Evolutionary conservation across 208 protist genomes (phyloP).

Genomic region (Trypanosoma theileri): DNA sequence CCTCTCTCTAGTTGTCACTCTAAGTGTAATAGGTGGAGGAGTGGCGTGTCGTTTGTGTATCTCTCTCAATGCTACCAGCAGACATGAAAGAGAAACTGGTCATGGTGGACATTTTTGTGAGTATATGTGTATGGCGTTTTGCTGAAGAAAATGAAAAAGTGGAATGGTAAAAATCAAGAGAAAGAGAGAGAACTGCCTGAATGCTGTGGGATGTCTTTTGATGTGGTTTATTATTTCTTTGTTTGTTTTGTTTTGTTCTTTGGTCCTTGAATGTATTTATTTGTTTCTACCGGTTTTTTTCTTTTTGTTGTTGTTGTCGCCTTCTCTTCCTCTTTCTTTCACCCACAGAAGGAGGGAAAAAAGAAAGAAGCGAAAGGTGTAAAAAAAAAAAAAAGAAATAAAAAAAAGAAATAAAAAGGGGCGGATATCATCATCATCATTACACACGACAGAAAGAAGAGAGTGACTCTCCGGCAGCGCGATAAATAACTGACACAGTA

Average conservation of each 20-base stretch:
- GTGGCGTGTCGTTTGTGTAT: too few relatives aligned
- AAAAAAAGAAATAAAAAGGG: slow-evolving; percentile 2
- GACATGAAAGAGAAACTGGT: neutral
- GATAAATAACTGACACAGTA: neutral
- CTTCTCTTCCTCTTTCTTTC: slow-evolving; percentile 10
- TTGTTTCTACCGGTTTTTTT: neutral
- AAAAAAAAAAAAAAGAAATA: slow-evolving; percentile 4
- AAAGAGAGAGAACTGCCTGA: too few relatives aligned
- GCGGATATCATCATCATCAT: too few relatives aligned
- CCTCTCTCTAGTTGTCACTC: slow-evolving; percentile 6
- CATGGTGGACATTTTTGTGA: neutral
- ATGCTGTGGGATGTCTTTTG: too few relatives aligned
- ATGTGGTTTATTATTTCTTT: too few relatives aligned
- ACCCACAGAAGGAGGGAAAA: slow-evolving; percentile 6
- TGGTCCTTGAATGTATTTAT: too few relatives aligned
- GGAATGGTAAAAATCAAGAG: too few relatives aligned
- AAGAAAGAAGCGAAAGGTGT: slow-evolving; percentile 13
- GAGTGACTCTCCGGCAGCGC: neutral
- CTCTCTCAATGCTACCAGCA: neutral
- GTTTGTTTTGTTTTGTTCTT: too few relatives aligned
- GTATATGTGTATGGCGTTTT: neutral
- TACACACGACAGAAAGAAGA: neutral
- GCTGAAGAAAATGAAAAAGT: too few relatives aligned
- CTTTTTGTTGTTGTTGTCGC: neutral
- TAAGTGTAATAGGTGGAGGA: neutral